Evolutionary conservation across 2,329 filamentous ascomycete genomes (phyloP), one percentile per base, ranked within the genome.

Genomic region (Verticillium dahliae): DNA sequence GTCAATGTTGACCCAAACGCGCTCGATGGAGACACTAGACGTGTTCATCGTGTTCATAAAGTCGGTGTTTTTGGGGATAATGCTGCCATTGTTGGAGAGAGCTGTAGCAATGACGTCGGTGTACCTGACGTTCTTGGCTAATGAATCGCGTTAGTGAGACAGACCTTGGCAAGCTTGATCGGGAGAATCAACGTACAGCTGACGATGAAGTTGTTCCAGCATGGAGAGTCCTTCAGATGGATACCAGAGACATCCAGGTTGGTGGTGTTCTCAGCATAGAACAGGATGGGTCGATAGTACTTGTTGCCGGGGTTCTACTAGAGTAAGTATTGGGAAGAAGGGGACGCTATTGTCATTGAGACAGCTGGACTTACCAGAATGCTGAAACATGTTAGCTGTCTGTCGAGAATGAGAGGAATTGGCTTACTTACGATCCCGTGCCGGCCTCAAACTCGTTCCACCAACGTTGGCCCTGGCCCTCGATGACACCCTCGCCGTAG

Each of bases 151-250:
- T 22, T 6, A 22, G 45, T 60, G 22, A 56, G 27, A 31, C 27
- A 31, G 27, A 31, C 27, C 27, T 31, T 31, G 27, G 54, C 35
- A 5, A 10, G 10, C 15, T 6, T n/a, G 4, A 1, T 18, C 27
- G 13, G 6, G 2, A 2, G 18, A 7, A 4, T 5, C 14, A n/a
- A 31, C 62, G 57, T 52, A 63, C 62, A 85, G 45, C 80, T 80
- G 14, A 87, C 82, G 39, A 87, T 75, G 67, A 87, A 87, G 68
- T 85, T 88, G 1, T 81, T 86, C 85, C 85, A 87, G 75, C 83
- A 86, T 1, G 85, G 85, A 1, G 83, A 85, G 69, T 86, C 83
- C 64, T 85, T 80, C 66, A 86, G 78, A 18, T 82, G 81, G 61
- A 87, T 85, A 1, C 85, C 85, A 33, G 81, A 78, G 7, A 87